Conservation (phyloP, 2,329 filamentous ascomycete genomes). For the Eutypella sp. region DNA sequence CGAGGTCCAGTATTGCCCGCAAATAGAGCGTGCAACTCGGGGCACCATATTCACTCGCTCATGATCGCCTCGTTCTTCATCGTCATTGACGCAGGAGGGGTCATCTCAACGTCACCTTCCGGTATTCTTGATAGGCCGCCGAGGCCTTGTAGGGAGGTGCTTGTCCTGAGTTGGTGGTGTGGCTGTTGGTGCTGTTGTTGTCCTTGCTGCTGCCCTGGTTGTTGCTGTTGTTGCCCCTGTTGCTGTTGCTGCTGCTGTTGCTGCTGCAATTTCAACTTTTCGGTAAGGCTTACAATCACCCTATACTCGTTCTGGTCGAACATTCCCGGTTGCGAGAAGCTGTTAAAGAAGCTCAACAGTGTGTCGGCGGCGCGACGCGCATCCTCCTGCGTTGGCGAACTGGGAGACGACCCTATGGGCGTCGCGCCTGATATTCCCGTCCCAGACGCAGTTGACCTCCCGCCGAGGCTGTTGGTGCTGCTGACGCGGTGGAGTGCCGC, state of each 20-base stretch:
- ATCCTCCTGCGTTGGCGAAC: conserved; percentile 76
- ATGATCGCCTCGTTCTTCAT: conserved; percentile 31
- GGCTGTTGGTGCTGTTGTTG: conserved; percentile 15
- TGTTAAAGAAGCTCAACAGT: conserved; percentile 75
- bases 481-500: conserved; percentile 46
- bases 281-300: conserved; percentile 74
- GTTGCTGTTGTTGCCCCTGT: conserved; percentile 12
- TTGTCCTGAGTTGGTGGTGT: conserved; percentile 25
- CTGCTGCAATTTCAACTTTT: conserved; percentile 73
- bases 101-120: conserved; percentile 51
- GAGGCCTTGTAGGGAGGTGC: conserved; percentile 29
- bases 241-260: conserved; percentile 24
- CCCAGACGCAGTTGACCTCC: conserved; percentile 31
- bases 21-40: too few relatives aligned
- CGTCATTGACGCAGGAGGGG: conserved; percentile 24
- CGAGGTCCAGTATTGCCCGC: too few relatives aligned
- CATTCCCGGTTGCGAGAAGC: conserved; percentile 58
- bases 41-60: conserved; percentile 20
- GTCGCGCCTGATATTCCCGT: conserved; percentile 28
- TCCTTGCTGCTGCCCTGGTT: conserved; percentile 62
- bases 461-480: conserved; percentile 44
- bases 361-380: conserved; percentile 76
- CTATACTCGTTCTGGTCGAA: conserved; percentile 74
- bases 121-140: conserved; percentile 51
- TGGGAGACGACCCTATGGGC: conserved; percentile 51